phyloP scores from a whole-genome alignment of 2,329 filamentous ascomycete genomes.

The Eurotiales sp. region DNA sequence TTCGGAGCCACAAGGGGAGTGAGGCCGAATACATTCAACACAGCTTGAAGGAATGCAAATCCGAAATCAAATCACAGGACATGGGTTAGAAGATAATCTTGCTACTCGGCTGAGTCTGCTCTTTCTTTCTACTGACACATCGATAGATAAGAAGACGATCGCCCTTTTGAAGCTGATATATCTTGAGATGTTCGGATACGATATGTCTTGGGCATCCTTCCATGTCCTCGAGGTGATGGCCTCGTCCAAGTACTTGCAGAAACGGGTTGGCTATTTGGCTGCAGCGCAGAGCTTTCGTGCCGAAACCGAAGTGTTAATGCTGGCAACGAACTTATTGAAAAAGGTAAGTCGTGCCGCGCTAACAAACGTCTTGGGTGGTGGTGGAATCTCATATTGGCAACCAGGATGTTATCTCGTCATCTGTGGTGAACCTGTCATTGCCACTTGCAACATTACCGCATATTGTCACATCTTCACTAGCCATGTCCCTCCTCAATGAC shows the following conservation, averaged over 20 bases:
- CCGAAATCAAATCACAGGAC: slow-evolving; percentile 87
- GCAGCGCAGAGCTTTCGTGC: slow-evolving; percentile 94
- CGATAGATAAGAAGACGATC: slow-evolving; percentile 84
- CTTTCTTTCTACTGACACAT: slow-evolving; percentile 13
- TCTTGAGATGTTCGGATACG: slow-evolving; percentile 97
- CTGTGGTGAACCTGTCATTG: slow-evolving; percentile 72
- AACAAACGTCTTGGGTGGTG: background rate
- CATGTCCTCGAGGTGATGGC: slow-evolving; percentile 99
- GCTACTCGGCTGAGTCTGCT: slow-evolving; percentile 12
- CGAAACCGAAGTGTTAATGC: slow-evolving; percentile 95
- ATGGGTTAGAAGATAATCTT: slow-evolving; percentile 61
- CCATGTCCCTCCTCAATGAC: slow-evolving; percentile 83
- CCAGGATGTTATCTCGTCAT: slow-evolving; percentile 61
- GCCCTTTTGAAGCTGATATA: slow-evolving; percentile 94
- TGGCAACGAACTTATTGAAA: slow-evolving; percentile 93
- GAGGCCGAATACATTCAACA: slow-evolving; percentile 95
- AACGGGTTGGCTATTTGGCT: slow-evolving; percentile 89
- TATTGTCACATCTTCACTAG: slow-evolving; percentile 86
- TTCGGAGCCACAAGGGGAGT: slow-evolving; percentile 91
- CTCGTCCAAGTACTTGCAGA: slow-evolving; percentile 88
- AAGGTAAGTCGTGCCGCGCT: slow-evolving; percentile 57
- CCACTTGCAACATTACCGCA: slow-evolving; percentile 90
- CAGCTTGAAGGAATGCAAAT: slow-evolving; percentile 89
- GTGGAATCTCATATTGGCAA: background rate
- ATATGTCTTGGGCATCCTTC: slow-evolving; percentile 99